Percentiles rank a stretch among this genome's conserved stretches.
These are phyloP conservation scores for Pyrenophora teres DNA, from an alignment of 2,329 filamentous ascomycete species.

Conservation along the genomic window DNA sequence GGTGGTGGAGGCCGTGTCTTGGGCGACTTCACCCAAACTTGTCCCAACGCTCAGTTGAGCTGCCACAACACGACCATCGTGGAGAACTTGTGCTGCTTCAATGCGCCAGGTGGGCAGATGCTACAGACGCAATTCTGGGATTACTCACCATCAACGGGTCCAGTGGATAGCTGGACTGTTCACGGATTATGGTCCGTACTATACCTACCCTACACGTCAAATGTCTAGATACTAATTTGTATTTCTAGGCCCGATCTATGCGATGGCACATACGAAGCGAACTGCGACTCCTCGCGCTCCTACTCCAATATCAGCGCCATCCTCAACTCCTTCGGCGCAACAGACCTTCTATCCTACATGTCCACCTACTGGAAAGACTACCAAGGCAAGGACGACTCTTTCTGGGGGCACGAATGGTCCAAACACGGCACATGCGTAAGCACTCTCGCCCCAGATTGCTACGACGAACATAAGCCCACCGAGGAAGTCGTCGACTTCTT, in stretches of 20 bases:
- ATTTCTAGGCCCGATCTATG: conserved; percentile 58
- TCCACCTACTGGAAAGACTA: conserved; percentile 73
- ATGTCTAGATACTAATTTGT: neutral
- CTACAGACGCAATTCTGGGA: conserved; percentile 82
- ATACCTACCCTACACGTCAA: neutral
- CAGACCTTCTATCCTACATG: conserved; percentile 69
- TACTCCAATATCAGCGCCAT: conserved; percentile 71
- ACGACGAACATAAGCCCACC: conserved; percentile 60
- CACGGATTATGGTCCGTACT: conserved; percentile 67
- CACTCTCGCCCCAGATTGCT: conserved; percentile 69
- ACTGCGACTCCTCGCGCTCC: conserved; percentile 65
- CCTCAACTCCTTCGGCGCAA: conserved; percentile 59
- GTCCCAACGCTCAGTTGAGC: conserved; percentile 57
- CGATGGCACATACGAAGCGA: conserved; percentile 70
- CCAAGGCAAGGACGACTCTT: conserved; percentile 63
- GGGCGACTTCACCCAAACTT: conserved; percentile 31
- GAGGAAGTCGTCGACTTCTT: conserved; percentile 74
- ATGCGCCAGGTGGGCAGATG: conserved; percentile 71
- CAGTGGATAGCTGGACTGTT: conserved; percentile 72
- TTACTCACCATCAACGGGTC: conserved; percentile 66
- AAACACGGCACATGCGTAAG: conserved; percentile 77
- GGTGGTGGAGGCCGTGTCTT: conserved; percentile 33
- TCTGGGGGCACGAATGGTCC: conserved; percentile 74
- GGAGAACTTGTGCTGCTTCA: conserved; percentile 75
- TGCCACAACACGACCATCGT: conserved; percentile 67